phyloP scores from a whole-genome alignment of 495 filamentous ascomycete species.

The Neurospora sp. region DNA sequence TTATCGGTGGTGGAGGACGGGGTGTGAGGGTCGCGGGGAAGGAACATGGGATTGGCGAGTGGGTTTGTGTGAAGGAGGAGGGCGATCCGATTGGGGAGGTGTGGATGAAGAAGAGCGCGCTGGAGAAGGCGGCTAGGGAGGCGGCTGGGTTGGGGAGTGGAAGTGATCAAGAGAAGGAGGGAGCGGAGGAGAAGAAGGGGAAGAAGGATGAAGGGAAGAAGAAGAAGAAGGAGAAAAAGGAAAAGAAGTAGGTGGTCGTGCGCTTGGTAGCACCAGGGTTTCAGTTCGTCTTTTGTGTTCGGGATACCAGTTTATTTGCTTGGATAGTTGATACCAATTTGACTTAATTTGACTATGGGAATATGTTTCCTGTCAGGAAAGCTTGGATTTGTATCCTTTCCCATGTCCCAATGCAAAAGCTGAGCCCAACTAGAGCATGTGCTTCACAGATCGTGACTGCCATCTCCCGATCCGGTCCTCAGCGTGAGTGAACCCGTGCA shows the following conservation, averaged over 20 bases:
- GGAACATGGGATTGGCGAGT: constrained; percentile 59
- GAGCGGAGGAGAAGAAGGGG: background rate
- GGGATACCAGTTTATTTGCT: background rate
- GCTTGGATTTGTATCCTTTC: background rate
- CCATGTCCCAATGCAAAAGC: background rate
- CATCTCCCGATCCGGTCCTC: background rate
- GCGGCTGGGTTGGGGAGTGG: background rate
- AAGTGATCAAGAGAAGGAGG: background rate
- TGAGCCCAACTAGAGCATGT: background rate
- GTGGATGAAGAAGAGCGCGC: constrained; percentile 31
- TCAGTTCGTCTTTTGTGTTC: background rate
- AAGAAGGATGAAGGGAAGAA: background rate
- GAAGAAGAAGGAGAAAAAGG: background rate
- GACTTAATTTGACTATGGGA: background rate
- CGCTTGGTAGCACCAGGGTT: background rate
- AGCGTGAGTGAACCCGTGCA: background rate
- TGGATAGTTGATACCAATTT: background rate
- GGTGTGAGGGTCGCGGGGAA: constrained; percentile 50
- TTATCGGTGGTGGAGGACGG: constrained; percentile 70
- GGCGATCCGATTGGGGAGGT: constrained; percentile 59
- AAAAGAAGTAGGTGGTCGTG: background rate
- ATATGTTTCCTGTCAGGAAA: background rate
- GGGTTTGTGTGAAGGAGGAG: constrained; percentile 53
- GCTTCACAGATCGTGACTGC: background rate
- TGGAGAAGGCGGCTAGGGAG: constrained; percentile 6